Percentiles rank a stretch among this genome's conserved stretches.
phyloP scores from a whole-genome alignment of 2,329 filamentous ascomycete genomes.

The Diaporthe sp. region DNA sequence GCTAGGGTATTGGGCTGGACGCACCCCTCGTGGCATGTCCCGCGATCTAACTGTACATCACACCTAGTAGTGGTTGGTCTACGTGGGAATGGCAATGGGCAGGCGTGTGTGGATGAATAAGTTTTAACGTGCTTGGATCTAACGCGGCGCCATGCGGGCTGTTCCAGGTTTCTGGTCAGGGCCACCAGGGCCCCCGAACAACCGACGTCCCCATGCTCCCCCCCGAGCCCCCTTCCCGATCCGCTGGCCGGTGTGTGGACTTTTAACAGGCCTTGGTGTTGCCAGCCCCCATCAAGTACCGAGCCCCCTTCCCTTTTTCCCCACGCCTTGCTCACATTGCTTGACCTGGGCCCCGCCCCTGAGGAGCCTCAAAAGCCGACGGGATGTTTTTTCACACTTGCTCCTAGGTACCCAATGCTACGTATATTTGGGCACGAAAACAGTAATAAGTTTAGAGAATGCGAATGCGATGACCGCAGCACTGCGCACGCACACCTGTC shows the following conservation, averaged over 20 bases:
- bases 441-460: background rate
- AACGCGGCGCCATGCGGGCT: slow-evolving; percentile 24
- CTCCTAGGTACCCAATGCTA: background rate
- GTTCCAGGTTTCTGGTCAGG: slow-evolving; percentile 32
- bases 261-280: slow-evolving; percentile 2
- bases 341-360: background rate
- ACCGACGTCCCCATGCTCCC: background rate
- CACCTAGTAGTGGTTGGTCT: background rate
- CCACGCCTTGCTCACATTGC: slow-evolving; percentile 11
- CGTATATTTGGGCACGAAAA: background rate
- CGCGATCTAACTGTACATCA: slow-evolving; percentile 16
- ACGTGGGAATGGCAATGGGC: background rate
- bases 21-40: slow-evolving; percentile 24
- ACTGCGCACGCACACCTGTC: background rate
- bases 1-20: slow-evolving; percentile 16
- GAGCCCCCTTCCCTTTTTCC: background rate
- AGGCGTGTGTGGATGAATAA: background rate
- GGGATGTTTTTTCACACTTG: background rate
- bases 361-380: slow-evolving; percentile 21
- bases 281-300: slow-evolving; percentile 21
- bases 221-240: background rate
- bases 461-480: background rate
- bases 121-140: background rate
- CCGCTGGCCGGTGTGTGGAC: slow-evolving; percentile 4
- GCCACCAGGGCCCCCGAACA: background rate